phyloP scores from a whole-genome alignment of 2,329 filamentous ascomycete species.

The Aspergillus clavatus region DNA sequence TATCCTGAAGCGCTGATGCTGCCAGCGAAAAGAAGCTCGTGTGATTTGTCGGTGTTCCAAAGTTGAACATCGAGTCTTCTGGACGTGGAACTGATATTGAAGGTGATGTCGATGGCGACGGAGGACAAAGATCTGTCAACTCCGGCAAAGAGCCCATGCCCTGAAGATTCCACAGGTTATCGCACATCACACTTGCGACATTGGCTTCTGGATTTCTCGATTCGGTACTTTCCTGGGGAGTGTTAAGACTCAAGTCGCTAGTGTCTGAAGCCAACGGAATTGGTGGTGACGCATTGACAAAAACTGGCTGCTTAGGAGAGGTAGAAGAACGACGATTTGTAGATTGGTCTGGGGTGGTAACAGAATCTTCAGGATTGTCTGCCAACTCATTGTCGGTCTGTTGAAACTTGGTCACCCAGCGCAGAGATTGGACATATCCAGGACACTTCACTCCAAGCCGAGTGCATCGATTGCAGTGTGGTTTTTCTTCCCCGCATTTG shows the following conservation, averaged over 20 bases:
- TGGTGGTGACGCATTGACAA: constrained; percentile 5
- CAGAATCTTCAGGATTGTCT: constrained; percentile 3
- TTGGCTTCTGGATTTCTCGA: constrained; percentile 13
- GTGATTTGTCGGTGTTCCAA: constrained; percentile 16
- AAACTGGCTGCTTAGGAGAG: constrained; percentile 3
- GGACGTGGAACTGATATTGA: constrained; percentile 12
- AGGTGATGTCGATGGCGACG: constrained; percentile 17
- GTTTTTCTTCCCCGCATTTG: constrained; percentile 40
- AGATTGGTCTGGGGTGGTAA: not conserved
- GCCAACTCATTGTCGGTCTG: constrained; percentile 7
- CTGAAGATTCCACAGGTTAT: constrained; percentile 31
- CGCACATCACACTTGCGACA: constrained; percentile 19
- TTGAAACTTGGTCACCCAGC: constrained; percentile 35
- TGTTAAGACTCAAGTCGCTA: constrained; percentile 3
- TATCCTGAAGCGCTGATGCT: constrained; percentile 16
- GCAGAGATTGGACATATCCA: constrained; percentile 35
- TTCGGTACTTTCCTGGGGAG: not conserved
- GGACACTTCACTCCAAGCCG: constrained; percentile 36
- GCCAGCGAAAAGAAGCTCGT: constrained; percentile 23
- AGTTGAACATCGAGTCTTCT: constrained; percentile 15
- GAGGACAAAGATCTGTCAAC: constrained; percentile 27
- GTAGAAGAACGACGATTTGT: not conserved
- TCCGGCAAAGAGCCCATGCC: constrained; percentile 27
- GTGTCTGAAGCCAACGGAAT: constrained; percentile 10
- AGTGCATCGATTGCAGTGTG: constrained; percentile 35